Base-by-base conservation (phyloP, 1,284 basidiomycete species). In the Xerocomus amazonicus region DNA sequence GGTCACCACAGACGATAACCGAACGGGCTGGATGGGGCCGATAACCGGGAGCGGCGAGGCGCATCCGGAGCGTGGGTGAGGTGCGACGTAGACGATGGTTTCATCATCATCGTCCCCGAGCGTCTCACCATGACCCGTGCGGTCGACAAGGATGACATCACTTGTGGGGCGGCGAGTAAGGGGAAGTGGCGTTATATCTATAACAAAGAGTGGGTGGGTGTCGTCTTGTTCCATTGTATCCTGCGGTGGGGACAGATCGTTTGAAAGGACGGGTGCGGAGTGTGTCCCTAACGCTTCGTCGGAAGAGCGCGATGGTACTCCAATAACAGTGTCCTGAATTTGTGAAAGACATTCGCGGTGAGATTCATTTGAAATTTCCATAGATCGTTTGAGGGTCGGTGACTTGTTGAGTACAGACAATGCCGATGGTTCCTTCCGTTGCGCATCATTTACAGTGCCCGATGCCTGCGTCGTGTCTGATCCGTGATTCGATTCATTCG, bases 11-110 rank as follows among this genome's bases (percentile, higher is more conserved):
- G 70, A 72, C 6, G 59, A 57, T 6, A 63, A 27, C 14, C 52
- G 47, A 32, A 58, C 60, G 12, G 55, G 48, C 6, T 64, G 53
- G 2, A 56, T 13, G 8, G 48, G 26, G 13, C 7, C 26, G 28
- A 4, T 23, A 23, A 2, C 19, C 19, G 57, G 46, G 27, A 49
- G 6, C 35, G 57, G 54, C 28, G 60, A 53, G 41, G 47, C 38
- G 33, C 56, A 54, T 19, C 57, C 44, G 6, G 58, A 61, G 10
- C 73, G 71, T 9, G 79, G 80, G 57, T 80, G 73, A 1, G 81
- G 81, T 2, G 79, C 80, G n/a, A 76, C 77, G 56, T 83, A 83
- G 13, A 83, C 80, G 43, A 83, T 82, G 1, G 72, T 56, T 51
- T 82, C 80, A 28, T 81, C 80, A 4, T 78, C 75, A 42, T 53